Evolutionary conservation across 2,329 filamentous ascomycete genomes (phyloP), one percentile per base, ranked within the genome.

Genomic region (Colletotrichum neosansevieriae): DNA sequence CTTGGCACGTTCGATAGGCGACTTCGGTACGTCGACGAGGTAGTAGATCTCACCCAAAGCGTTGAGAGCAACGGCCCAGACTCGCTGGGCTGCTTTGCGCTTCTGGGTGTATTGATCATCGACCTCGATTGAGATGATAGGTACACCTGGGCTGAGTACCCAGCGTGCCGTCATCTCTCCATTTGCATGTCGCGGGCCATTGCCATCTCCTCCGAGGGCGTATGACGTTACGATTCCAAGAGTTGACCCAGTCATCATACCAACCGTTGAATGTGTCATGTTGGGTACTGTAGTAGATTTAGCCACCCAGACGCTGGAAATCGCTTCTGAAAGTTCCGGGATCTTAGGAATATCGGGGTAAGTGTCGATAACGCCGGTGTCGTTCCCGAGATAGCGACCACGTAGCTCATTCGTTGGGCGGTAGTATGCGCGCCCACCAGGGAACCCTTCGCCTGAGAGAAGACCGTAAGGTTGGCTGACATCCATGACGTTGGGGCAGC

Each of bases 31-130:
- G 56, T 93, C 89, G 1, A 88, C 91, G 1, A 98, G 83, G 73
- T 95, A 97, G 78, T 91, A 98, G 0, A 97, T 83, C 77, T 99
- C 96, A 1, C 96, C 96, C 9, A 99, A 83, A 0, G 96, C 95
- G 76, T 99, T 99, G 59, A 99, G 80, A n/a, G 89, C 93, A 47
- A 95, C 91, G n/a, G 93, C 94, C 94, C 94, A 98, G 12, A 96
- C 87, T 32, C 94, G 90, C 12, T 88, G 87, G 57, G 90, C 83
- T 4, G 86, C 82, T 75, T 91, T 90, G 34, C 94, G 90, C 73
- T 89, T 91, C 29, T 85, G 78, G 56, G 86, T 94, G 78, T 94
- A 96, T 59, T 89, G 89, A 32, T 97, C 94, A 74, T 99, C 96
- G 6, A 97, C 88, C 50, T 88, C 88, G 69, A 99, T 89, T 1